Evolutionary conservation across 2,329 filamentous ascomycete genomes (phyloP), one percentile per base, ranked within the genome.

Genomic region (Paecilomyces fulvus): DNA sequence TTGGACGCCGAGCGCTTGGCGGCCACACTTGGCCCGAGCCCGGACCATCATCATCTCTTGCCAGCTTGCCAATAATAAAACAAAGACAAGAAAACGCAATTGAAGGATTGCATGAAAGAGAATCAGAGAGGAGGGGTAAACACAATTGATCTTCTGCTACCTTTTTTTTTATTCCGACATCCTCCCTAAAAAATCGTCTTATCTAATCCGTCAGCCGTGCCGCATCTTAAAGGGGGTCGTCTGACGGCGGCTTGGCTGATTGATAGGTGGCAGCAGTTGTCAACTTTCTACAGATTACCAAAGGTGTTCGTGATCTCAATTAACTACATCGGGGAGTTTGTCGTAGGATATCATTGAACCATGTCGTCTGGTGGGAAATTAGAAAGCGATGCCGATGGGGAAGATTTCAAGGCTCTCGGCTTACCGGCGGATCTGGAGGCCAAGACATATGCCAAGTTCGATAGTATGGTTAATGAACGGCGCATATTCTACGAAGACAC

Each of bases 381-480:
- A 1, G 37, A 43, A 12, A 43, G 20, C 3, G 37, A 12, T 7
- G 37, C 37, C 37, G 37, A 43, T 43, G 37, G 17, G 37, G 37
- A 43, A 7, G 37, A 20, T 17, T 43, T 43, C 37, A 17, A 43
- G n/a, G 7, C 6, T n/a, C 9, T 43, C 14, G 37, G 37, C n/a
- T 43, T 43, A 8, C 46, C 67, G 58, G 23, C 60, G 53, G 60
- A 74, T 61, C 56, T 74, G 61, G 51, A 73, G 59, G 9, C 51
- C 11, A 52, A 28, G 23, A 61, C 58, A 14, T 52, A 59, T 25
- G 54, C 43, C 2, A 59, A 57, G 54, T 66, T 66, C 55, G 64
- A 66, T 50, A 56, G 61, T 4, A 55, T 62, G 51, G 62, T 64
- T 30, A 25, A 54, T 25, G 58, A 54, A 23, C 60, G 61, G 30